phyloP scores from a whole-genome alignment of 257 asterid species.

The Misopates orontium region DNA sequence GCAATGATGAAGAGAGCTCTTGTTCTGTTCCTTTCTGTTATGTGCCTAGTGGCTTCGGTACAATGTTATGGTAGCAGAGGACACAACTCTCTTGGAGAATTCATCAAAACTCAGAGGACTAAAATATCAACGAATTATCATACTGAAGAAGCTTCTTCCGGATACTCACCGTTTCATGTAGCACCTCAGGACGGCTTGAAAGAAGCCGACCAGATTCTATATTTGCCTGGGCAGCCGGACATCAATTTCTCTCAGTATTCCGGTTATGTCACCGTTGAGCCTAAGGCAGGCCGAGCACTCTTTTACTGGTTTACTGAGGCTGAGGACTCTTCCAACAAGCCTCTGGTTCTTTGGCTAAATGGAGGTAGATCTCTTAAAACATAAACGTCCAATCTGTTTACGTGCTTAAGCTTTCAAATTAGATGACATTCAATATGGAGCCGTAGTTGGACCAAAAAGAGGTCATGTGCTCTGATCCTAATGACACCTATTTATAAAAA shows the following conservation, averaged over 20 bases:
- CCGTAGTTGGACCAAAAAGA: no score
- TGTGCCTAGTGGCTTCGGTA: constrained; percentile 18
- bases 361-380: background rate
- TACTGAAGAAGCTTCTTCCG: background rate
- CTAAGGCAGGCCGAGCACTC: background rate
- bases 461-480: no score
- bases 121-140: background rate
- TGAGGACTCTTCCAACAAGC: background rate
- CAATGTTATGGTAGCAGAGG: constrained; percentile 18
- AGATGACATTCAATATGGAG: no score
- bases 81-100: constrained; percentile 20
- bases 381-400: no score
- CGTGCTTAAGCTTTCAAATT: no score
- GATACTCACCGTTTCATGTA: constrained; percentile 24
- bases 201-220: constrained; percentile 22
- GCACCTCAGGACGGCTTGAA: constrained; percentile 32
- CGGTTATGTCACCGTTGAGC: background rate
- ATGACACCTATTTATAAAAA: no score
- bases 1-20: constrained; percentile 15
- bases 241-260: constrained; percentile 40
- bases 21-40: constrained; percentile 9
- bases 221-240: constrained; percentile 37
- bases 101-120: constrained; percentile 4
- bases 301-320: background rate
- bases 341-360: background rate